A percentile compares a stretch with the other conserved stretches of the same genome.
Conservation (phyloP, 1,284 basidiomycete genomes). For the Trichosporon faecale region DNA sequence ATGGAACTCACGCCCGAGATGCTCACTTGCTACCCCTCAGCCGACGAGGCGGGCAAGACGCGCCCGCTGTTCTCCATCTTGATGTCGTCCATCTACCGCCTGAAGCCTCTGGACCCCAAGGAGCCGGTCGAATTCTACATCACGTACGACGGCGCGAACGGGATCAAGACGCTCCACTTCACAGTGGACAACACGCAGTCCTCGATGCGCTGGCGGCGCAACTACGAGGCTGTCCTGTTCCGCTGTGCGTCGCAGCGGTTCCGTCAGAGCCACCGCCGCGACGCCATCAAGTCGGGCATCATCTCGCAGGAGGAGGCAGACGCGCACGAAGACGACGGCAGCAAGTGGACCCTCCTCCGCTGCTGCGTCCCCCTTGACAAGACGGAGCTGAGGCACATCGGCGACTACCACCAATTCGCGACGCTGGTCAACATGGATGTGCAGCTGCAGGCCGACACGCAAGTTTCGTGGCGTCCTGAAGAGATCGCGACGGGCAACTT, state of each 20-base stretch:
- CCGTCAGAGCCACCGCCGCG: slow-evolving; percentile 21
- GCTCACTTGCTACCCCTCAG: slow-evolving; percentile 61
- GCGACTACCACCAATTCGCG: slow-evolving; percentile 50
- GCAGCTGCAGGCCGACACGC: slow-evolving; percentile 20
- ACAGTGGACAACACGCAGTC: slow-evolving; percentile 62
- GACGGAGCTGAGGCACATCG: slow-evolving; percentile 47
- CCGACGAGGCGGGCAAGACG: slow-evolving; percentile 59
- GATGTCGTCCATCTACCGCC: slow-evolving; percentile 47
- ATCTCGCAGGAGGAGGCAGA: background rate
- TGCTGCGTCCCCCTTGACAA: slow-evolving; percentile 60
- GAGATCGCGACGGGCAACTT: slow-evolving; percentile 24
- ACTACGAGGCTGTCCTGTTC: slow-evolving; percentile 55
- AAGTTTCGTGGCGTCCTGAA: slow-evolving; percentile 23
- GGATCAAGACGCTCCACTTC: slow-evolving; percentile 45
- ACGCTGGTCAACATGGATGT: slow-evolving; percentile 44
- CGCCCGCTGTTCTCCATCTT: slow-evolving; percentile 59
- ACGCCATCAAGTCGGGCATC: background rate
- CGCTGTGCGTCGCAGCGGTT: slow-evolving; percentile 38
- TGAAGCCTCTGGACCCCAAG: slow-evolving; percentile 55
- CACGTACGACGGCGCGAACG: slow-evolving; percentile 46
- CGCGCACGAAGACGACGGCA: slow-evolving; percentile 33
- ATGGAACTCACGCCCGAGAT: slow-evolving; percentile 63
- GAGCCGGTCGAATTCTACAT: slow-evolving; percentile 55
- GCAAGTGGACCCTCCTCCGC: slow-evolving; percentile 56
- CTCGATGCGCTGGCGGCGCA: slow-evolving; percentile 61